Conservation (phyloP, 1,284 basidiomycete genomes). For the Boletellus deceptivus region DNA sequence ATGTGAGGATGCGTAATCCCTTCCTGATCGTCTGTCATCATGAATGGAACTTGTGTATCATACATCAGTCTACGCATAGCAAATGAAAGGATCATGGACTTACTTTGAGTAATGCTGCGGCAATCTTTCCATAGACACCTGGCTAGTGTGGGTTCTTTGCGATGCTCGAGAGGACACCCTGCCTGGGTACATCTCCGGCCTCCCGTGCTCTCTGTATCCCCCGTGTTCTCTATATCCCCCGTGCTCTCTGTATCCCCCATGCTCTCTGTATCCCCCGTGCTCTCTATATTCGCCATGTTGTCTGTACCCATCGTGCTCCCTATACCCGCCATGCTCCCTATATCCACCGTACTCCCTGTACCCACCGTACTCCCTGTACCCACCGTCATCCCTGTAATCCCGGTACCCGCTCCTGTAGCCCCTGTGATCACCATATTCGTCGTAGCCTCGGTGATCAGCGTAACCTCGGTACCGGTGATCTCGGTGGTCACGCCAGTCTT, state of each 20-base stretch:
- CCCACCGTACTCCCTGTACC: background rate
- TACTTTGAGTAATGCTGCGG: slow-evolving; percentile 21
- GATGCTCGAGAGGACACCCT: slow-evolving; percentile 29
- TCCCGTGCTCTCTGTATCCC: slow-evolving; percentile 19
- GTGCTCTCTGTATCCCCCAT: background rate
- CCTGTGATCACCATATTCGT: slow-evolving; percentile 21
- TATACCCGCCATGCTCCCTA: slow-evolving; percentile 8
- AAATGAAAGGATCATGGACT: slow-evolving; percentile 3
- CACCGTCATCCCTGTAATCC: slow-evolving; percentile 8
- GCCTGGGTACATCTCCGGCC: slow-evolving; percentile 18
- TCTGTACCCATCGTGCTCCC: slow-evolving; percentile 17
- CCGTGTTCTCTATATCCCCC: slow-evolving; percentile 22
- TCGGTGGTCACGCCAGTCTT: slow-evolving; percentile 18
- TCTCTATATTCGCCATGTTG: slow-evolving; percentile 10
- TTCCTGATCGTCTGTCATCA: slow-evolving; percentile 29
- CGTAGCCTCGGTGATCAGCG: slow-evolving; percentile 16
- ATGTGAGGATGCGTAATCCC: slow-evolving; percentile 22
- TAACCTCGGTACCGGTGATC: slow-evolving; percentile 25
- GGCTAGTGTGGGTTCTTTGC: slow-evolving; percentile 29
- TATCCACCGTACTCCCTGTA: background rate
- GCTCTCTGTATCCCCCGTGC: background rate
- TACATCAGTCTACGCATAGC: slow-evolving; percentile 12
- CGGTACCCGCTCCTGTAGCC: slow-evolving; percentile 13
- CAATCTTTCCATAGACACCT: slow-evolving; percentile 18
- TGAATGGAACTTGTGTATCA: slow-evolving; percentile 17